These are phyloP conservation scores for Starmerella etchellsii DNA, from an alignment of 805 yeast species.

Conservation along the genomic window DNA sequence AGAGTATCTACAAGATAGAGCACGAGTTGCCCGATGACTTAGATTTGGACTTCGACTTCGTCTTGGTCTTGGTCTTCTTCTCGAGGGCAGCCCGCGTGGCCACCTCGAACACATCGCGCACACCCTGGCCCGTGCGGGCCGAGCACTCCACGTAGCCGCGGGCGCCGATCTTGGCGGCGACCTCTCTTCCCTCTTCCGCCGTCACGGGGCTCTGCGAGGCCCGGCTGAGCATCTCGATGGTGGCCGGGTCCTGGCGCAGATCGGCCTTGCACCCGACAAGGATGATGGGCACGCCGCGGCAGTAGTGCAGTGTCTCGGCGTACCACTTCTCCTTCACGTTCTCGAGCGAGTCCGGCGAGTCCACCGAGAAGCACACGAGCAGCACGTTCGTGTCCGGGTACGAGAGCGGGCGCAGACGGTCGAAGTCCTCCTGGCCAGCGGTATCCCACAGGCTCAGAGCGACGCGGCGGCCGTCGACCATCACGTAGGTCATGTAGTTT, in stretches of 20 bases:
- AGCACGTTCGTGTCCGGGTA: slow-evolving; percentile 90
- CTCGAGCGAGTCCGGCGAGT: slow-evolving; percentile 81
- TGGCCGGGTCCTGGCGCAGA: slow-evolving; percentile 68
- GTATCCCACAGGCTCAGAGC: slow-evolving; percentile 96
- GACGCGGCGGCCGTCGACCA: slow-evolving; percentile 78
- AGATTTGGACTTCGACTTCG: not conserved
- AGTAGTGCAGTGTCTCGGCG: slow-evolving; percentile 83
- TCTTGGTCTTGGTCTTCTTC: slow-evolving; percentile 20
- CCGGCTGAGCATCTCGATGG: slow-evolving; percentile 60
- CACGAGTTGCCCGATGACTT: slow-evolving; percentile 14
- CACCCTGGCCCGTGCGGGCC: slow-evolving; percentile 76
- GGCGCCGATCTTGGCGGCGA: slow-evolving; percentile 84
- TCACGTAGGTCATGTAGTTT: slow-evolving; percentile 95
- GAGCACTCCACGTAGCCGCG: slow-evolving; percentile 81
- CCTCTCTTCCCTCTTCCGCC: slow-evolving; percentile 69
- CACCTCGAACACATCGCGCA: slow-evolving; percentile 80
- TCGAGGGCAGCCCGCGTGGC: slow-evolving; percentile 80
- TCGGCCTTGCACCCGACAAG: slow-evolving; percentile 87
- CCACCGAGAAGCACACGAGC: slow-evolving; percentile 80
- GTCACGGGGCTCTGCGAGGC: slow-evolving; percentile 72
- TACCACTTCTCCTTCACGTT: slow-evolving; percentile 95
- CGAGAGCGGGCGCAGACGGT: slow-evolving; percentile 78
- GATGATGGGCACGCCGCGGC: slow-evolving; percentile 87
- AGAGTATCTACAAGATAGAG: slow-evolving; percentile 10
- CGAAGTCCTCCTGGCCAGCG: slow-evolving; percentile 97